phyloP scores from a whole-genome alignment of 2,329 filamentous ascomycete species.

The Penicillium expansum region DNA sequence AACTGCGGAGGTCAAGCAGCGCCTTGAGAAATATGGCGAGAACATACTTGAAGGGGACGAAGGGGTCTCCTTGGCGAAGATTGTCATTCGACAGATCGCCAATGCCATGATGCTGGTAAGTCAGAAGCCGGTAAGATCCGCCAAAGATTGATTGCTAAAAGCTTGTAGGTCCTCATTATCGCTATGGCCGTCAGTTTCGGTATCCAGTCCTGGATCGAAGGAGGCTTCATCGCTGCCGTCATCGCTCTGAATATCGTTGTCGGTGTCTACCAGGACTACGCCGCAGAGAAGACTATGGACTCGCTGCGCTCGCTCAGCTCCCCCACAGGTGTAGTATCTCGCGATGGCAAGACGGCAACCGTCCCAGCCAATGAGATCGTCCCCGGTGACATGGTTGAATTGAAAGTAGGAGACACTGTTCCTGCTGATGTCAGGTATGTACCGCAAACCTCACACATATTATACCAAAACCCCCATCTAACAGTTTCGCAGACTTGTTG shows the following conservation, averaged over 20 bases:
- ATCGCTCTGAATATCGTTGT: slow-evolving; percentile 58
- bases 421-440: slow-evolving; percentile 59
- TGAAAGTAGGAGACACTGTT: slow-evolving; percentile 60
- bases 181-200: slow-evolving; percentile 66
- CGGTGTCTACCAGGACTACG: slow-evolving; percentile 61
- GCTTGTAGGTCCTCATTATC: slow-evolving; percentile 67
- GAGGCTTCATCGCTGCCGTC: slow-evolving; percentile 58
- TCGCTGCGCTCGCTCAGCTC: slow-evolving; percentile 57
- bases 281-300: slow-evolving; percentile 62
- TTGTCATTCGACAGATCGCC: slow-evolving; percentile 63
- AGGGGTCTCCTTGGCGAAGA: slow-evolving; percentile 68
- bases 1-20: slow-evolving; percentile 52
- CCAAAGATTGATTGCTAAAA: neutral
- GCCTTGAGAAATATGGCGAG: slow-evolving; percentile 57
- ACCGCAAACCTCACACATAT: neutral
- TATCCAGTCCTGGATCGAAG: slow-evolving; percentile 58
- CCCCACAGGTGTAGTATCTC: slow-evolving; percentile 57
- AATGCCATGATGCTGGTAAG: slow-evolving; percentile 67
- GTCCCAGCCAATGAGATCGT: slow-evolving; percentile 60
- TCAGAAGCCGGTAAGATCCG: neutral
- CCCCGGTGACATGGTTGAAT: slow-evolving; percentile 57
- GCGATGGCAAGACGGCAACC: slow-evolving; percentile 55
- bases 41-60: slow-evolving; percentile 65
- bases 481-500: slow-evolving; percentile 42
- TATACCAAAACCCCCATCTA: neutral